phyloP scores from a whole-genome alignment of 2,329 filamentous ascomycete genomes.

The Trichophyton benhamiae region DNA sequence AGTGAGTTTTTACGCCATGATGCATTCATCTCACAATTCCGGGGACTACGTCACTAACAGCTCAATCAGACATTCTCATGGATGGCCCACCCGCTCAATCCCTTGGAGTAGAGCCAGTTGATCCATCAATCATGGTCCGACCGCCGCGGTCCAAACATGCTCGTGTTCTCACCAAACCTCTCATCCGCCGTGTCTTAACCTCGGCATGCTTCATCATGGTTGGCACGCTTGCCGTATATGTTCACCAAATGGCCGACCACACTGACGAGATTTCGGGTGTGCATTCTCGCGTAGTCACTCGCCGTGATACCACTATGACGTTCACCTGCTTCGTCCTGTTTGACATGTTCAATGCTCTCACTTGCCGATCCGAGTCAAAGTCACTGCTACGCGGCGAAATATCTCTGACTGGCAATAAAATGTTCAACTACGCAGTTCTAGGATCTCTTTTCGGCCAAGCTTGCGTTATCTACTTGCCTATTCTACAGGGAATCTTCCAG shows the following conservation, averaged over 20 bases:
- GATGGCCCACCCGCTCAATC: constrained; percentile 96
- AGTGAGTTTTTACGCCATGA: constrained; percentile 49
- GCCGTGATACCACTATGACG: constrained; percentile 96
- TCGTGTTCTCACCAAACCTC: constrained; percentile 71
- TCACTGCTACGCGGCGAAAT: constrained; percentile 79
- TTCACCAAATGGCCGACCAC: constrained; percentile 77
- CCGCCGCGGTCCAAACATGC: constrained; percentile 79
- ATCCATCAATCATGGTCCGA: constrained; percentile 83
- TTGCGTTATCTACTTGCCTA: constrained; percentile 87
- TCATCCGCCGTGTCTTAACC: constrained; percentile 74
- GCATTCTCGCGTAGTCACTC: constrained; percentile 56
- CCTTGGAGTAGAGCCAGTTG: constrained; percentile 86
- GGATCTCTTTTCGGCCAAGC: constrained; percentile 75
- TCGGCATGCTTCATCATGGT: constrained; percentile 83
- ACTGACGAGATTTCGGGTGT: constrained; percentile 34
- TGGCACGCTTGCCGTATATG: constrained; percentile 83
- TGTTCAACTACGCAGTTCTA: constrained; percentile 93
- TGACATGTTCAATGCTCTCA: constrained; percentile 98
- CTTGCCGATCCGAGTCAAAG: constrained; percentile 83
- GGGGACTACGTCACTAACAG: not conserved
- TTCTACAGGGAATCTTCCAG: constrained; percentile 88
- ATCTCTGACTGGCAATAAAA: constrained; percentile 68
- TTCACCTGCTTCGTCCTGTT: constrained; percentile 98
- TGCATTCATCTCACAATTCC: not conserved
- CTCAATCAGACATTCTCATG: constrained; percentile 81